phyloP scores from a whole-genome alignment of 805 yeast genomes.

The Komagataella phaffii region DNA sequence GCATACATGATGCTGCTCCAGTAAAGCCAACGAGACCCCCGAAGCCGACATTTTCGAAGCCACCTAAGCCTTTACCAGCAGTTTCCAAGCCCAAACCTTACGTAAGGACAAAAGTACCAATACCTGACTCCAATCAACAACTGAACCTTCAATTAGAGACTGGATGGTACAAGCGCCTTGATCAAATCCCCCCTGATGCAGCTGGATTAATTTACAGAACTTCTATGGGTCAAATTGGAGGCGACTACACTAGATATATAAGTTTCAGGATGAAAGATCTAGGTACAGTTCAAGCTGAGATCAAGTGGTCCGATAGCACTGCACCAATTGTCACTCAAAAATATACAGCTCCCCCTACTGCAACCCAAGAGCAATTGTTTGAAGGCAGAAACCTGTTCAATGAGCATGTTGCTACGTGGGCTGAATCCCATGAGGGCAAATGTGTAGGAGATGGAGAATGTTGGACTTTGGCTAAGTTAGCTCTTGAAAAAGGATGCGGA shows the following conservation, averaged over 20 bases:
- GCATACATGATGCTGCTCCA: background rate
- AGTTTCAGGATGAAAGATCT: slow-evolving; percentile 28
- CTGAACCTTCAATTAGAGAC: slow-evolving; percentile 32
- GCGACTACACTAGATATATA: slow-evolving; percentile 18
- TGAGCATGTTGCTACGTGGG: slow-evolving; percentile 42
- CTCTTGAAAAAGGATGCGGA: slow-evolving; percentile 40
- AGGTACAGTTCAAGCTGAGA: slow-evolving; percentile 18
- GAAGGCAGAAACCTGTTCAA: slow-evolving; percentile 26
- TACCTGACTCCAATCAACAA: slow-evolving; percentile 27
- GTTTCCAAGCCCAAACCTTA: slow-evolving; percentile 9
- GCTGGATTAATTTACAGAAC: slow-evolving; percentile 20
- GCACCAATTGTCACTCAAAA: slow-evolving; percentile 15
- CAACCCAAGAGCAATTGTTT: slow-evolving; percentile 20
- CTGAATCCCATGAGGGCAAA: slow-evolving; percentile 31
- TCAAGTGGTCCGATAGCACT: slow-evolving; percentile 24
- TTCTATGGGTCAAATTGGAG: slow-evolving; percentile 14
- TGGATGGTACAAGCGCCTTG: slow-evolving; percentile 12
- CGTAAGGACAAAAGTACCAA: slow-evolving; percentile 13
- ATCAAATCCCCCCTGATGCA: slow-evolving; percentile 20
- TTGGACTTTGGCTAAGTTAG: slow-evolving; percentile 47
- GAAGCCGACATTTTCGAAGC: background rate
- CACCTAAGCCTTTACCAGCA: slow-evolving; percentile 10
- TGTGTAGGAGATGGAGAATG: slow-evolving; percentile 45
- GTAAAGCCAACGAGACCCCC: background rate
- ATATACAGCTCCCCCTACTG: slow-evolving; percentile 29